These are phyloP conservation scores for Yarrowia alimentaria DNA, from an alignment of 805 yeast species.

Conservation along the genomic window DNA sequence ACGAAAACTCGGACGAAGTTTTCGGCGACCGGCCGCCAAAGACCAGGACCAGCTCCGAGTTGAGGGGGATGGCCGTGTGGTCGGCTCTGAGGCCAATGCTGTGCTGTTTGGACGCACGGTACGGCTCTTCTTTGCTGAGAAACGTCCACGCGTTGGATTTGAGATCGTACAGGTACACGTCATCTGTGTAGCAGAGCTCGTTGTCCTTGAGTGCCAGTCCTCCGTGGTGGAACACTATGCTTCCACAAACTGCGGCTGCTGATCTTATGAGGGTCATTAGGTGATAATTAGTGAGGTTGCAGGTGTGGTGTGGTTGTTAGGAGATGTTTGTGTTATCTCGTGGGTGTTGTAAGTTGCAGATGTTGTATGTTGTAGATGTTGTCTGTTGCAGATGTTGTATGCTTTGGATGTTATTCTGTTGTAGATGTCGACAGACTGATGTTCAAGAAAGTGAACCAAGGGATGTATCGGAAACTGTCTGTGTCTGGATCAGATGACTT, in stretches of 20 bases:
- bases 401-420: too few relatives aligned
- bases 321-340: too few relatives aligned
- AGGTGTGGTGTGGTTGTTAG: background rate
- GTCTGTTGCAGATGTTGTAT: too few relatives aligned
- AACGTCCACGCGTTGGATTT: conserved; percentile 18
- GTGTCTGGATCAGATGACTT: too few relatives aligned
- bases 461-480: too few relatives aligned
- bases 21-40: conserved; percentile 18
- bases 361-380: too few relatives aligned
- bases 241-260: conserved; percentile 23
- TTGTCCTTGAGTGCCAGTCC: conserved; percentile 23
- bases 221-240: conserved; percentile 19
- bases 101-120: conserved; percentile 11
- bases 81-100: conserved; percentile 16
- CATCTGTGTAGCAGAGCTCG: conserved; percentile 26
- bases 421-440: too few relatives aligned
- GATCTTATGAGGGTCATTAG: conserved; percentile 12
- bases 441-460: too few relatives aligned
- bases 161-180: conserved; percentile 20
- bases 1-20: conserved; percentile 9
- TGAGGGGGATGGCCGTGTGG: conserved; percentile 18
- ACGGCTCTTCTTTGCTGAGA: conserved; percentile 23
- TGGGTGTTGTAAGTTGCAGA: too few relatives aligned
- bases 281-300: background rate
- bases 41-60: conserved; percentile 8